A percentile compares a stretch with the other conserved stretches of the same genome.
Conservation (phyloP, 345 rosid species). For the Stellera chamaejasme region DNA sequence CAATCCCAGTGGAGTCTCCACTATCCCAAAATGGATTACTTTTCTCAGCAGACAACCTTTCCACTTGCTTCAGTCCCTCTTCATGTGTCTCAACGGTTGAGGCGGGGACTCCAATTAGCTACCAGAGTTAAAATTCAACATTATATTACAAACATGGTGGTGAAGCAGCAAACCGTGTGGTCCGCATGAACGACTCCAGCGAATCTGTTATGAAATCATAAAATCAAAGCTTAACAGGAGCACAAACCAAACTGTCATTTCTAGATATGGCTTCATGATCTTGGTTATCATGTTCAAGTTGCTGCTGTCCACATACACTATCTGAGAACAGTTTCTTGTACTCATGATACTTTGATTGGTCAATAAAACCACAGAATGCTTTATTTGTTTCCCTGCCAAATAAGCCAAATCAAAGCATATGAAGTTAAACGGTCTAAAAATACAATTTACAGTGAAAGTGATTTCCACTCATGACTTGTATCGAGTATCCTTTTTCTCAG, state of each 20-base stretch:
- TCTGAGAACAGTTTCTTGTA: constrained; percentile 26
- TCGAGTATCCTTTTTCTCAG: no score
- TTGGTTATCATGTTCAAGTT: constrained; percentile 17
- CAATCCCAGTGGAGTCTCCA: constrained; percentile 55
- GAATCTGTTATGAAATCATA: no score
- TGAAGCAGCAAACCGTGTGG: not conserved
- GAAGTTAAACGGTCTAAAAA: not conserved
- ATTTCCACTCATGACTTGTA: not conserved
- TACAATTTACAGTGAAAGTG: not conserved
- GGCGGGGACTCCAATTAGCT: constrained; percentile 35
- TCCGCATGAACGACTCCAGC: no score
- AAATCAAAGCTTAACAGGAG: not conserved
- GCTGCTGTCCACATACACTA: constrained; percentile 18
- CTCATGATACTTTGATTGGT: constrained; percentile 34
- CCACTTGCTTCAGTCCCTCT: constrained; percentile 16
- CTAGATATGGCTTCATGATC: constrained; percentile 14
- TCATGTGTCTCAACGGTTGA: constrained; percentile 20
- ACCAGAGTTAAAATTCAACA: constrained; percentile 8
- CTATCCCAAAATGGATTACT: constrained; percentile 14
- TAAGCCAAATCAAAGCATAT: constrained; percentile 18
- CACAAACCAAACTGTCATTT: constrained; percentile 18
- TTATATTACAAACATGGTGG: not conserved
- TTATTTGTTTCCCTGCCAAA: constrained; percentile 73
- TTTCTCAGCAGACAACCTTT: constrained; percentile 18
- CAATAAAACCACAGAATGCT: constrained; percentile 83